Evolutionary conservation across 768 basidiomycete species (phyloP), one percentile per base, ranked within the genome.

Genomic region (Boletus coccyginus): DNA sequence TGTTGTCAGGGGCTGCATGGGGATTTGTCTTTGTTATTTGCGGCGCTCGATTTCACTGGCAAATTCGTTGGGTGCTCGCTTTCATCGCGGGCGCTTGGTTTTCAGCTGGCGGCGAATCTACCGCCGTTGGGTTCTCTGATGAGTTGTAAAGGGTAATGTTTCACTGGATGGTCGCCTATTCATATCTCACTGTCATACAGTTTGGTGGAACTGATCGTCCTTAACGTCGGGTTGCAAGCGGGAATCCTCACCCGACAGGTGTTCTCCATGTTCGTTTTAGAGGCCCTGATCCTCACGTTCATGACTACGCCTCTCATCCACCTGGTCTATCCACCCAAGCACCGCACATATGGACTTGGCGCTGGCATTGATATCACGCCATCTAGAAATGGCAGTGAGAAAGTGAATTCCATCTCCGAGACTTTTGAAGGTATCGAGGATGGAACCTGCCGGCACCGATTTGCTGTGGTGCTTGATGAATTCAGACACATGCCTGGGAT

Each of bases 251-350:
- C 84, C 1, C 77, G 77, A 75, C 79, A 81, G 16, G 88, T 97
- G 13, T 96, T 98, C 76, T 91, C 92, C 1, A 98, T 97, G 92
- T 95, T 98, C 64, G 95, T 98, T 27, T 74, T 98, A 27, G 88
- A 90, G 63, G 87, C 91, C 0, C 73, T 94, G 48, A 69, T 89
- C 24, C 77, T 97, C 48, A 96, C 95, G 0, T 93, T 90, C 74
- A 82, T 92, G 80, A 95, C 94, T 0, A 93, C 91, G 0, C 92
- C 91, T 3, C 78, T 86, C 40, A 88, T 91, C 35, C 79, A 81
- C 7, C 61, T 74, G 35, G 71, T 92, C 5, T 92, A 92, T 61
- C 91, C 91, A 1, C 83, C 81, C 7, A 74, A 82, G 24, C 70
- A 72, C 44, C 86, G 88, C 27, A 74, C 73, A 0, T 85, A 82